phyloP scores from a whole-genome alignment of 2,329 filamentous ascomycete genomes.

The Furcasterigmium sp. region DNA sequence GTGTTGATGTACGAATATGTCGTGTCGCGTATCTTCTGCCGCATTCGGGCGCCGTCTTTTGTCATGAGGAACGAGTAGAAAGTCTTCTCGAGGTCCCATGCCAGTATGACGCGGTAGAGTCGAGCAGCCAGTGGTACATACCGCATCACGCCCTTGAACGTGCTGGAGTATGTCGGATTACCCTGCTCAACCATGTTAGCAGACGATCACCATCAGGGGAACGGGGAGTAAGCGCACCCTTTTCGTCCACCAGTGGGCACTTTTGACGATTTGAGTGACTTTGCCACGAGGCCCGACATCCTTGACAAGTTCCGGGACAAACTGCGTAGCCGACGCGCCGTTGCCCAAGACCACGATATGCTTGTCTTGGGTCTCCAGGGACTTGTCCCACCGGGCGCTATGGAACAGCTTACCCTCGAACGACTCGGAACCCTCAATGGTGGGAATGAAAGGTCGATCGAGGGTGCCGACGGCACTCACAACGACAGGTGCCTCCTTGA shows the following conservation, averaged over 20 bases:
- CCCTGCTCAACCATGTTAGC: not conserved
- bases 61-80: conserved; percentile 4
- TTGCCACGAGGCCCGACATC: conserved; percentile 1
- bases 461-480: conserved; percentile 11
- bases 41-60: not conserved
- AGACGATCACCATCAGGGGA: not conserved
- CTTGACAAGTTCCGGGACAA: conserved; percentile 34
- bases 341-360: conserved; percentile 32
- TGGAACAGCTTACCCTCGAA: conserved; percentile 5
- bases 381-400: conserved; percentile 27
- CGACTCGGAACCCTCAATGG: not conserved
- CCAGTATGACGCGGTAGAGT: not conserved
- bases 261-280: conserved; percentile 1
- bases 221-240: not conserved
- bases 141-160: not conserved
- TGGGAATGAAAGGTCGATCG: not conserved
- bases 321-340: conserved; percentile 41
- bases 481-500: conserved; percentile 1
- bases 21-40: conserved; percentile 3
- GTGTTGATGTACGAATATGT: conserved; percentile 2
- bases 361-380: conserved; percentile 28
- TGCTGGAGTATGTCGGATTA: not conserved
- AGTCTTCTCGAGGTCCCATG: conserved; percentile 2
- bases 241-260: conserved; percentile 2
- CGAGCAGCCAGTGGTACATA: not conserved